Percentiles rank a stretch among this genome's conserved stretches.
These are phyloP conservation scores for Vicia sativa DNA, from an alignment of 306 rosid species.

Conservation along the genomic window DNA sequence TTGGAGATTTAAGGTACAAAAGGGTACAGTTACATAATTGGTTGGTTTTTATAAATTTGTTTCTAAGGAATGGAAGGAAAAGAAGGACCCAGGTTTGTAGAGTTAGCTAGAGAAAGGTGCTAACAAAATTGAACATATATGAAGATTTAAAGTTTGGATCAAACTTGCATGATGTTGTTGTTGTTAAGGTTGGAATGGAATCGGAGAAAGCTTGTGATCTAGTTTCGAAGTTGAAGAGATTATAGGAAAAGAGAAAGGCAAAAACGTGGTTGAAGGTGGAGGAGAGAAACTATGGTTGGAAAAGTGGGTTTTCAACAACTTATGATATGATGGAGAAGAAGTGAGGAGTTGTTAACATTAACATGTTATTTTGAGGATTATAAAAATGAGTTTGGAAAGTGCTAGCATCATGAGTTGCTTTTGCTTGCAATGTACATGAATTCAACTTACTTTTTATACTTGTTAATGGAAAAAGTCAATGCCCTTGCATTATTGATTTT, in stretches of 20 bases:
- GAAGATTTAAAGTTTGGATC: not conserved
- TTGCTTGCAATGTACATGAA: conserved; percentile 35
- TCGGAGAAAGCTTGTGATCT: conserved; percentile 41
- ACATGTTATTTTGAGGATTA: not conserved
- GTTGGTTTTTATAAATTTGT: conserved; percentile 58
- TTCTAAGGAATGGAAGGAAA: conserved; percentile 52
- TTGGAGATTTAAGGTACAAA: conserved; percentile 12
- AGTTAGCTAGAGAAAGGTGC: not conserved
- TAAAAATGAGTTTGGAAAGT: conserved; percentile 18
- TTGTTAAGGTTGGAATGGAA: conserved; percentile 42
- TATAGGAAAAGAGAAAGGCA: conserved; percentile 1
- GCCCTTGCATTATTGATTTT: conserved; percentile 16
- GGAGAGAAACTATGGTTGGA: conserved; percentile 1
- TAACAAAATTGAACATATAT: conserved; percentile 3
- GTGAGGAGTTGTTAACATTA: conserved; percentile 22
- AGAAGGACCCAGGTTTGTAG: conserved; percentile 58
- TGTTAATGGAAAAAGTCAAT: conserved; percentile 15
- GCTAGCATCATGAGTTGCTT: conserved; percentile 27
- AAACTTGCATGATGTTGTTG: not conserved
- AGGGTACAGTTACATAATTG: conserved; percentile 62
- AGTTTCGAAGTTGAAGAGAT: conserved; percentile 23
- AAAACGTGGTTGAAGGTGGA: conserved; percentile 32
- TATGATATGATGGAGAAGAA: conserved; percentile 18
- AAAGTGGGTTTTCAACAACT: conserved; percentile 31
- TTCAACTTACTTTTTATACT: not conserved